Percentiles rank a stretch among this genome's conserved stretches.
phyloP scores from a whole-genome alignment of 2,329 filamentous ascomycete genomes.

The Xylariales sp. region DNA sequence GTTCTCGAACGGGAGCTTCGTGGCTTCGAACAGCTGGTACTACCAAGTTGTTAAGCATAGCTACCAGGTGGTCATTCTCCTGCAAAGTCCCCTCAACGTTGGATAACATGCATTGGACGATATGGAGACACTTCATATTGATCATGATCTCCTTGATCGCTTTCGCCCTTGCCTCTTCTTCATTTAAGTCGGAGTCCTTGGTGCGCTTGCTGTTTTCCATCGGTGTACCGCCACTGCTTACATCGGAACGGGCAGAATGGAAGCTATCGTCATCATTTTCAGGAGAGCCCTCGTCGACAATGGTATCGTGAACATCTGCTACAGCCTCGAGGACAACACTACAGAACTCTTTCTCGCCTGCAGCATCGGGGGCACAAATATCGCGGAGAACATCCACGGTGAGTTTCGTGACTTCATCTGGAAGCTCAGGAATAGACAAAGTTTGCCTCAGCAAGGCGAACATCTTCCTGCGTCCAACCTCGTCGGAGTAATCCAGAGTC shows the following conservation, averaged over 20 bases:
- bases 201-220: slow-evolving; percentile 39
- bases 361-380: slow-evolving; percentile 71
- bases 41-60: slow-evolving; percentile 96
- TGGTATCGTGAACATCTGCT: slow-evolving; percentile 93
- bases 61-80: slow-evolving; percentile 84
- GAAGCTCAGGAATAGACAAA: slow-evolving; percentile 79
- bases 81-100: slow-evolving; percentile 87
- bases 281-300: slow-evolving; percentile 62
- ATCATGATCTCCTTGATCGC: slow-evolving; percentile 89
- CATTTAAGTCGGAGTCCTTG: slow-evolving; percentile 42
- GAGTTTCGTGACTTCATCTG: slow-evolving; percentile 89
- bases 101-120: slow-evolving; percentile 94
- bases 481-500: slow-evolving; percentile 95
- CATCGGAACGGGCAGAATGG: slow-evolving; percentile 84
- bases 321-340: slow-evolving; percentile 87
- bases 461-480: slow-evolving; percentile 93
- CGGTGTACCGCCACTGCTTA: slow-evolving; percentile 62
- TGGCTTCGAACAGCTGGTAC: slow-evolving; percentile 92
- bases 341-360: slow-evolving; percentile 78
- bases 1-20: slow-evolving; percentile 86
- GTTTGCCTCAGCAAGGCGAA: slow-evolving; percentile 84
- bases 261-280: slow-evolving; percentile 73
- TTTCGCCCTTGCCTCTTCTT: slow-evolving; percentile 66
- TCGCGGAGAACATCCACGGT: slow-evolving; percentile 76
- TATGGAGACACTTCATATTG: slow-evolving; percentile 97